These are phyloP conservation scores for Chamaenerion angustifolium DNA, from an alignment of 345 rosid species.

Conservation along the genomic window DNA sequence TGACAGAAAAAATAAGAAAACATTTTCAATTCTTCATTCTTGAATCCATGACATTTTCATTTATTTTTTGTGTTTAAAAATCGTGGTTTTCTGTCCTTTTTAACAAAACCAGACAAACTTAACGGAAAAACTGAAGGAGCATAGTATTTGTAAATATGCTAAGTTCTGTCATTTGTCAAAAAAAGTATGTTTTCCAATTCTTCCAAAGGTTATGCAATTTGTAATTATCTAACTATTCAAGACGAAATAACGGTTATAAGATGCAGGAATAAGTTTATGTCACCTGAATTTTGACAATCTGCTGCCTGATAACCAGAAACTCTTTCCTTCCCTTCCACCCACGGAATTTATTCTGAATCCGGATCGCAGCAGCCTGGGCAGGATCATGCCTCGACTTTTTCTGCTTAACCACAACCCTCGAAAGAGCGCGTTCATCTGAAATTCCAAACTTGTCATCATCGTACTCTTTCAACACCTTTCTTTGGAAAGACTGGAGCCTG, in stretches of 20 bases:
- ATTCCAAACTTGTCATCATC: conserved; percentile 39
- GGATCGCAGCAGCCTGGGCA: conserved; percentile 58
- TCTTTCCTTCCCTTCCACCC: conserved; percentile 87
- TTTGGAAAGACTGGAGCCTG: conserved; percentile 85
- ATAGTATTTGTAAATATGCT: no score
- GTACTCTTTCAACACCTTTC: conserved; percentile 53
- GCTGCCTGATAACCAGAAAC: conserved; percentile 53
- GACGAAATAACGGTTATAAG: background rate
- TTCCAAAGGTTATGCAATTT: no score
- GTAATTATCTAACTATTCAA: background rate
- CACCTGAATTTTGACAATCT: conserved; percentile 85
- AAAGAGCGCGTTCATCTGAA: conserved; percentile 58
- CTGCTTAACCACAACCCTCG: conserved; percentile 46
- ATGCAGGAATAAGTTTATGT: background rate
- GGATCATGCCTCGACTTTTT: conserved; percentile 45
- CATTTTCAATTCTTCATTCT: no score
- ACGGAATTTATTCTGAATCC: conserved; percentile 83
- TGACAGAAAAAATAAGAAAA: no score
- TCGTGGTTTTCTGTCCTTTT: no score
- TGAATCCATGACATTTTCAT: no score
- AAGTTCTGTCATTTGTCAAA: no score
- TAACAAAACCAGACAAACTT: no score
- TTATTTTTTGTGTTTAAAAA: no score
- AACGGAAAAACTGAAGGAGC: no score
- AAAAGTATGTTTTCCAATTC: no score